Evolutionary conservation across 257 asterid genomes (phyloP).

Genomic region (Nicotiana tomentosiformis): DNA sequence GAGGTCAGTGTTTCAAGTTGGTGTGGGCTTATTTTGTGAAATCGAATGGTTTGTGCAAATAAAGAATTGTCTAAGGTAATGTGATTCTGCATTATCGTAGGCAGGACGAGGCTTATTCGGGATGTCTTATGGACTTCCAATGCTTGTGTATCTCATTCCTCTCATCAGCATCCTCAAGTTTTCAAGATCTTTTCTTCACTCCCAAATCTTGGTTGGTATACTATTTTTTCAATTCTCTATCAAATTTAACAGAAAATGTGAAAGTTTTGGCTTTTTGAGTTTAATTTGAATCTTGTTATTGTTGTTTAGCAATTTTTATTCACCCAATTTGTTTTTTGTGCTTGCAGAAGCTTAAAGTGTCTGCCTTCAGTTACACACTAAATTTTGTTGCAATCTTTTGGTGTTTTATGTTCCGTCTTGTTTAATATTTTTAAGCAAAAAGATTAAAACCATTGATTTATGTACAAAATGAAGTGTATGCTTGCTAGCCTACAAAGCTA

Average conservation of each 20-base stretch:
- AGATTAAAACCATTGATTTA: background rate
- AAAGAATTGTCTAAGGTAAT: background rate
- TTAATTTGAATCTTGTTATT: background rate
- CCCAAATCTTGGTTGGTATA: background rate
- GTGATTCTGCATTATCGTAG: background rate
- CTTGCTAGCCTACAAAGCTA: background rate
- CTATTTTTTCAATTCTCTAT: background rate
- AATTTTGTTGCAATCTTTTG: background rate
- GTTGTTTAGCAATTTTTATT: background rate
- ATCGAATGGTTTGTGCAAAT: background rate
- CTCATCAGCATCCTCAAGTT: background rate
- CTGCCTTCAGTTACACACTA: no score
- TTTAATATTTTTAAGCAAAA: background rate
- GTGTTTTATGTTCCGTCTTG: background rate
- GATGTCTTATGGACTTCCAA: background rate
- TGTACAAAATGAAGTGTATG: background rate
- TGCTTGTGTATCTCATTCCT: background rate
- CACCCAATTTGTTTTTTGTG: background rate
- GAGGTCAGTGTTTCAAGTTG: background rate
- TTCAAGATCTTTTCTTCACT: conserved; percentile 8
- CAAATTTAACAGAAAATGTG: background rate
- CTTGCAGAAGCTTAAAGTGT: background rate
- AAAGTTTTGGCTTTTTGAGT: background rate
- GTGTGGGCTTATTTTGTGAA: background rate
- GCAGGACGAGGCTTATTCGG: background rate